These are phyloP conservation scores for Trypanosomatidae sp. DNA, from an alignment of 208 protist genomes.

Conservation along the genomic window DNA sequence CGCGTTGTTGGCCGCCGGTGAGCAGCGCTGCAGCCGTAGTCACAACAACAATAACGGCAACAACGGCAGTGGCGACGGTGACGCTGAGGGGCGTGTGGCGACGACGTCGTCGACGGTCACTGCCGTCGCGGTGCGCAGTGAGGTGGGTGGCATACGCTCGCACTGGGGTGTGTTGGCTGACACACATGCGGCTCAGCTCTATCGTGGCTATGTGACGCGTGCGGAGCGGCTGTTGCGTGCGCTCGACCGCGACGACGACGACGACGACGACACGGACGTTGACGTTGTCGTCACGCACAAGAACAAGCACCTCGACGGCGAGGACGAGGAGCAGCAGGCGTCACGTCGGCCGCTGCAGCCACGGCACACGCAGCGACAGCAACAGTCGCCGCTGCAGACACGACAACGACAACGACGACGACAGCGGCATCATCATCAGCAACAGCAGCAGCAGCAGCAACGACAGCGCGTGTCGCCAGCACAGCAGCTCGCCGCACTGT, in stretches of 20 bases:
- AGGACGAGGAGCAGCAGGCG: slow-evolving; percentile 23
- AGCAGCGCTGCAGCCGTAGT: too few species aligned
- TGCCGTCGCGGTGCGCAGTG: too few species aligned
- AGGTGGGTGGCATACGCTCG: slow-evolving; percentile 29
- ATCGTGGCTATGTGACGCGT: slow-evolving; percentile 12
- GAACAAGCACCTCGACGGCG: slow-evolving; percentile 16
- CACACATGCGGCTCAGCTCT: slow-evolving; percentile 16
- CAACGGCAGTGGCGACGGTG: too few species aligned
- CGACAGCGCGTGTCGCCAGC: neutral
- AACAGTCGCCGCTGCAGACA: neutral
- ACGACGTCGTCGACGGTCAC: too few species aligned
- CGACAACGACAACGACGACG: neutral
- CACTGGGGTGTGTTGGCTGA: slow-evolving; percentile 13
- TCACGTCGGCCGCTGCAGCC: too few species aligned
- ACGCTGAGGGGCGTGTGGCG: too few species aligned
- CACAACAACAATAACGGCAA: too few species aligned
- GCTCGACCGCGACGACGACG: neutral
- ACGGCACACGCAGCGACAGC: too few species aligned
- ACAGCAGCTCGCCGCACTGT: too few species aligned
- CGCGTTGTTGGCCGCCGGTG: too few species aligned
- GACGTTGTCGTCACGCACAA: slow-evolving; percentile 1
- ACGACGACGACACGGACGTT: neutral
- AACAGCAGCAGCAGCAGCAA: neutral
- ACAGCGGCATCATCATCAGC: neutral
- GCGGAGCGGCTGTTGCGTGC: slow-evolving; percentile 6